Percentiles rank a stretch among this genome's conserved stretches.
phyloP scores from a whole-genome alignment of 2,329 filamentous ascomycete species.

The Trichothecium roseum region DNA sequence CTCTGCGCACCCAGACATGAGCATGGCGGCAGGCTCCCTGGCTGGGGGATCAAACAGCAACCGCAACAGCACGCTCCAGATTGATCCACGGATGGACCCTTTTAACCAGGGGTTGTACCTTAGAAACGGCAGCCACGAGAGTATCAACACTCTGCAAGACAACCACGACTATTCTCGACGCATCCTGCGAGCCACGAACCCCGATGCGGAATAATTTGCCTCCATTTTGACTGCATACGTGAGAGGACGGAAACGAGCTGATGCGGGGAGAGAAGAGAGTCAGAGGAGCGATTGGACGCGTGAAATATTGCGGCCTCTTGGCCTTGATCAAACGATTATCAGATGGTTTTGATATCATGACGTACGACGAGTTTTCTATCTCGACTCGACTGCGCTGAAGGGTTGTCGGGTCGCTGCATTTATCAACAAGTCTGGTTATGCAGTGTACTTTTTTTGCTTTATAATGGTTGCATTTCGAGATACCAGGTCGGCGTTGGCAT shows the following conservation, averaged over 20 bases:
- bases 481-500: constrained; percentile 11
- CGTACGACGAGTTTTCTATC: no score
- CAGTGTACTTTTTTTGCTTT: constrained; percentile 9
- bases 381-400: no score
- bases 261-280: no score
- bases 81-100: constrained; percentile 55
- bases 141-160: constrained; percentile 52
- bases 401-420: no score
- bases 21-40: constrained; percentile 15
- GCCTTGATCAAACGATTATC: no score
- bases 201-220: constrained; percentile 32
- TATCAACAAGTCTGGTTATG: constrained; percentile 9
- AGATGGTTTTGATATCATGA: no score
- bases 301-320: no score
- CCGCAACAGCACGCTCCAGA: constrained; percentile 42
- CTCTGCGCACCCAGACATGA: constrained; percentile 33
- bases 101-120: constrained; percentile 47
- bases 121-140: constrained; percentile 50
- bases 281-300: no score
- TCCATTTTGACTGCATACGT: background rate
- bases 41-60: constrained; percentile 30
- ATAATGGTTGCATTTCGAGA: constrained; percentile 23
- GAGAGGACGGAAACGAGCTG: no score
- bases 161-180: constrained; percentile 55
- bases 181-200: constrained; percentile 53